phyloP scores from a whole-genome alignment of 257 asterid species.

The Craterostigma plantagineum region DNA sequence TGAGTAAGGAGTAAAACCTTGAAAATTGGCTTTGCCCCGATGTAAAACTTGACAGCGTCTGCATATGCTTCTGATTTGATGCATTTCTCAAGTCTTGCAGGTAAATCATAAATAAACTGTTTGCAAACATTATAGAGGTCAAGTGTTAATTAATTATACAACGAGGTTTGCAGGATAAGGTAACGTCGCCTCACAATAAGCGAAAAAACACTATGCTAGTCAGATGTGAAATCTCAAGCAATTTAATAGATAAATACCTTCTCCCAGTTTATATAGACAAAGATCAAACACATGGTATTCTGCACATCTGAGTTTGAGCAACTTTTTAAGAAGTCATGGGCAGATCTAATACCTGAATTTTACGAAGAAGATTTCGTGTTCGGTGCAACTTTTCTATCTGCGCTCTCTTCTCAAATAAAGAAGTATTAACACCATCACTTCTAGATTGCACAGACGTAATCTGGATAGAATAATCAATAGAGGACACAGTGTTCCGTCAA shows the following conservation, averaged over 20 bases:
- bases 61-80: conserved; percentile 90
- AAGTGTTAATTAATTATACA: too few species aligned
- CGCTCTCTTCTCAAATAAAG: conserved; percentile 89
- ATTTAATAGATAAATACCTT: too few species aligned
- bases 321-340: too few species aligned
- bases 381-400: conserved; percentile 95
- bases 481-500: not conserved
- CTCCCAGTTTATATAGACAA: too few species aligned
- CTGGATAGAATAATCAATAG: conserved; percentile 26
- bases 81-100: conserved; percentile 78
- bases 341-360: conserved; percentile 55
- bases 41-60: conserved; percentile 87
- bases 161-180: too few species aligned
- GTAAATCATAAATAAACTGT: conserved; percentile 97
- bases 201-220: too few species aligned
- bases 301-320: too few species aligned
- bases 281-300: too few species aligned
- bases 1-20: conserved; percentile 24
- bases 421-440: conserved; percentile 94
- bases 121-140: conserved; percentile 27
- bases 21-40: conserved; percentile 94
- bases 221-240: too few species aligned
- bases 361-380: conserved; percentile 82
- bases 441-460: conserved; percentile 90
- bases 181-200: too few species aligned